Evolutionary conservation across 2,329 filamentous ascomycete genomes (phyloP).

Genomic region (Alternaria gansuensis): DNA sequence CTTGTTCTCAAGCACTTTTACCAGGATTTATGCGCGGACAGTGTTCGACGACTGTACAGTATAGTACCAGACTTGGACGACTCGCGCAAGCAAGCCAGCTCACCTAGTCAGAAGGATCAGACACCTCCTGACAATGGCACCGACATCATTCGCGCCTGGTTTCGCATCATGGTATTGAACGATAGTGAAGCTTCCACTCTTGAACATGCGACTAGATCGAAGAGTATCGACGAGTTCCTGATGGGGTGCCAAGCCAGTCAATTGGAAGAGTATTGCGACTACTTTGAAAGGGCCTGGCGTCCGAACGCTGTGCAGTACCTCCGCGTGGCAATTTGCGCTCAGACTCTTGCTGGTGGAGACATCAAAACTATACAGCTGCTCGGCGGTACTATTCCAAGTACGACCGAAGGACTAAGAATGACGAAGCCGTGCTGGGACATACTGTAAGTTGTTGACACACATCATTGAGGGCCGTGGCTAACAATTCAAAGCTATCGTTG

Average conservation of each 20-base stretch:
- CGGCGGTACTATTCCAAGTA: slow-evolving; percentile 40
- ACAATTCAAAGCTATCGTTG: slow-evolving; percentile 33
- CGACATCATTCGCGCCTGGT: slow-evolving; percentile 41
- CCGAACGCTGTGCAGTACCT: slow-evolving; percentile 43
- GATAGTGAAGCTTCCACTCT: slow-evolving; percentile 39
- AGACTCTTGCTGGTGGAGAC: slow-evolving; percentile 37
- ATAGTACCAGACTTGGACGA: slow-evolving; percentile 41
- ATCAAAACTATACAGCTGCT: slow-evolving; percentile 37
- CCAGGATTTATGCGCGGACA: slow-evolving; percentile 35
- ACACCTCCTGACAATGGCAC: slow-evolving; percentile 16
- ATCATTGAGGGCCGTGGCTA: neutral
- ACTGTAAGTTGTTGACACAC: slow-evolving; percentile 25
- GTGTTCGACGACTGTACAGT: slow-evolving; percentile 33
- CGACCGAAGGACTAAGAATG: slow-evolving; percentile 36
- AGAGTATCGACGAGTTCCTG: slow-evolving; percentile 37
- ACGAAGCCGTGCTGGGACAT: slow-evolving; percentile 46
- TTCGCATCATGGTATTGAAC: slow-evolving; percentile 44
- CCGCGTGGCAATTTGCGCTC: slow-evolving; percentile 40
- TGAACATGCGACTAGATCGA: slow-evolving; percentile 36
- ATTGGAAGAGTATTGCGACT: slow-evolving; percentile 43
- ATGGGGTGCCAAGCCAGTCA: slow-evolving; percentile 38
- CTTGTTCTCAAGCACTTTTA: slow-evolving; percentile 43
- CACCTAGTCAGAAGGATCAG: slow-evolving; percentile 15
- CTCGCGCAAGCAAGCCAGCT: neutral
- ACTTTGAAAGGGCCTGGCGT: slow-evolving; percentile 44